A percentile compares a stretch with the other conserved stretches of the same genome.
phyloP scores from a whole-genome alignment of 2,329 filamentous ascomycete genomes.

The Tolypocladium capitatum region DNA sequence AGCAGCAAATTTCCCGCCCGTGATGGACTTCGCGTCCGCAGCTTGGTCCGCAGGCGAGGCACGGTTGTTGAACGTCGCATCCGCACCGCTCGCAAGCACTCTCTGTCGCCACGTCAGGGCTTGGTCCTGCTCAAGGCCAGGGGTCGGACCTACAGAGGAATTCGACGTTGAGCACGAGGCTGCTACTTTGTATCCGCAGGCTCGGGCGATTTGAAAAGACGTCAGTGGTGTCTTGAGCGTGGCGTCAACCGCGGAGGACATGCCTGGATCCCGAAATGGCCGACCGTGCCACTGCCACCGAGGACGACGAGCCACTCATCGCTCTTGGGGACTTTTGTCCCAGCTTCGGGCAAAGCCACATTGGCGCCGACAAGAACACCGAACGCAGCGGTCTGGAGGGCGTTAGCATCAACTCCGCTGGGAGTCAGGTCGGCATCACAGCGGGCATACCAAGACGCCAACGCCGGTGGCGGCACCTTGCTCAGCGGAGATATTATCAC shows the following conservation, averaged over 20 bases:
- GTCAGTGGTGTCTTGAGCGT: too few relatives aligned
- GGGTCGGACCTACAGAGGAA: constrained; percentile 6
- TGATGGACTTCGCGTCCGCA: constrained; percentile 15
- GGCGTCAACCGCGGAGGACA: not conserved
- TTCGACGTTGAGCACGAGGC: constrained; percentile 21
- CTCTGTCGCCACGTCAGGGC: constrained; percentile 7
- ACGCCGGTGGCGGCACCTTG: constrained; percentile 21
- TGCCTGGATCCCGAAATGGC: constrained; percentile 19
- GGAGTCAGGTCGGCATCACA: not conserved
- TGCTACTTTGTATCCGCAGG: constrained; percentile 23
- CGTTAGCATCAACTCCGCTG: not conserved
- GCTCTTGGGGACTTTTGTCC: constrained; percentile 4
- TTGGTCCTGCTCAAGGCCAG: not conserved
- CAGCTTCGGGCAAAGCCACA: constrained; percentile 10
- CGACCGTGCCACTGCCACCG: constrained; percentile 21
- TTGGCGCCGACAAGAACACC: constrained; percentile 16
- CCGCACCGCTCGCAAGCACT: constrained; percentile 15
- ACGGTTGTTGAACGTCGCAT: constrained; percentile 19
- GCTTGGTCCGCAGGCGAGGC: constrained; percentile 16
- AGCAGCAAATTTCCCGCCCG: constrained; percentile 17
- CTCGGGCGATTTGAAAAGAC: constrained; percentile 15
- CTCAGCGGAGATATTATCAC: constrained; percentile 11
- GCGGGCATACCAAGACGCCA: constrained; percentile 15
- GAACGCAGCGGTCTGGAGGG: constrained; percentile 17
- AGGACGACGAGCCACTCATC: constrained; percentile 24